Conservation (phyloP, 495 filamentous ascomycete genomes). For the Penicillium atrosanguineum region DNA sequence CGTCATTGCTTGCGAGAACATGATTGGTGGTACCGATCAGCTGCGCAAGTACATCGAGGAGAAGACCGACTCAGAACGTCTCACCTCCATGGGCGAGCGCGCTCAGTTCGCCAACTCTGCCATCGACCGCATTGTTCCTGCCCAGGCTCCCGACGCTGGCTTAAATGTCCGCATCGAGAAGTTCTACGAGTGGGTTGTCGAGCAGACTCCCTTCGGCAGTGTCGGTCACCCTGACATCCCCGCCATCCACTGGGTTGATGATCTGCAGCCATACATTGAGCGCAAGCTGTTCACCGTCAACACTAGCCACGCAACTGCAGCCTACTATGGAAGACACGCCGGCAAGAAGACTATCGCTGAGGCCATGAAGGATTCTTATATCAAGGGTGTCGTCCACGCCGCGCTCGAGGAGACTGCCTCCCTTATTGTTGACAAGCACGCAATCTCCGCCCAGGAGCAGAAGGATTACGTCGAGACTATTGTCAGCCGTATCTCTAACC, state of each 20-base stretch:
- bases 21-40: slow-evolving; percentile 85
- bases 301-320: slow-evolving; percentile 94
- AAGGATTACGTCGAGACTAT: slow-evolving; percentile 89
- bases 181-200: slow-evolving; percentile 98
- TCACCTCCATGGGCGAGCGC: slow-evolving; percentile 59
- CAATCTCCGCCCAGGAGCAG: slow-evolving; percentile 73
- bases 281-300: slow-evolving; percentile 99
- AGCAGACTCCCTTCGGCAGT: slow-evolving; percentile 72
- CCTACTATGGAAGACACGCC: slow-evolving; percentile 86
- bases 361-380: slow-evolving; percentile 64
- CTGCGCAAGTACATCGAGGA: slow-evolving; percentile 79
- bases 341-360: slow-evolving; percentile 86
- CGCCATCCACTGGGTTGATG: slow-evolving; percentile 87
- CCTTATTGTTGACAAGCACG: slow-evolving; percentile 84
- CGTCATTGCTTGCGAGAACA: slow-evolving; percentile 97
- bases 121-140: slow-evolving; percentile 95
- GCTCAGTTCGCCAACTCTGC: slow-evolving; percentile 92
- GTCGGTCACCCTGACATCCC: slow-evolving; percentile 67
- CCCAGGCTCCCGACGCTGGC: slow-evolving; percentile 72
- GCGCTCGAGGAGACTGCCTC: slow-evolving; percentile 77
- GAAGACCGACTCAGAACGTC: slow-evolving; percentile 58
- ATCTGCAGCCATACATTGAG: slow-evolving; percentile 94
- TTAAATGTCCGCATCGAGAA: slow-evolving; percentile 94
- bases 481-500: slow-evolving; percentile 88
- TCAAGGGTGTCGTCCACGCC: slow-evolving; percentile 70